phyloP scores from a whole-genome alignment of 116 monocot species.

The Posidonia oceanica region DNA sequence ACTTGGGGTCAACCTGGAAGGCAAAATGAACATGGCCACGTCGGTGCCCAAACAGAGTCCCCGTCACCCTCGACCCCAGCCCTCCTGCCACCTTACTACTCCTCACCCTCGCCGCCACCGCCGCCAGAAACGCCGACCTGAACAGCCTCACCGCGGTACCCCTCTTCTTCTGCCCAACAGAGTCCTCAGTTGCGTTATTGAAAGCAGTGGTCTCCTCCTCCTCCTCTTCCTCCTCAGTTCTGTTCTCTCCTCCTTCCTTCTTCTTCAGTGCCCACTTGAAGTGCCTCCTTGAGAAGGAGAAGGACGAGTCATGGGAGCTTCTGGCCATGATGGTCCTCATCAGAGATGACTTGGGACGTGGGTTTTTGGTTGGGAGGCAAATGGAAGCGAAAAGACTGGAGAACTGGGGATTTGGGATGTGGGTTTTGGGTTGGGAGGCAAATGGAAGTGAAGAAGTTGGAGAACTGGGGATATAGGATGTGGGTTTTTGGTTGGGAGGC shows the following conservation, averaged over 20 bases:
- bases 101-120: conserved; percentile 10
- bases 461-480: too few species aligned
- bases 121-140: conserved; percentile 17
- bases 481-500: neutral
- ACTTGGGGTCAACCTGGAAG: conserved; percentile 52
- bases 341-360: neutral
- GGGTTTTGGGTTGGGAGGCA: neutral
- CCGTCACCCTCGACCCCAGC: conserved; percentile 33
- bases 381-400: neutral
- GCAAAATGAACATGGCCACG: conserved; percentile 60
- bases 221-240: conserved; percentile 3
- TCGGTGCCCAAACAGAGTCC: conserved; percentile 63
- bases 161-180: neutral
- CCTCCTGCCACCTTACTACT: neutral
- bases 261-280: conserved; percentile 28
- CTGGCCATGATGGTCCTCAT: conserved; percentile 27
- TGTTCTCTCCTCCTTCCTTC: conserved; percentile 7
- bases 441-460: too few species aligned
- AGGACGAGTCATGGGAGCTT: conserved; percentile 18
- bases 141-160: conserved; percentile 1
- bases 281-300: conserved; percentile 30
- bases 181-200: neutral
- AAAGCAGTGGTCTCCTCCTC: conserved; percentile 7
- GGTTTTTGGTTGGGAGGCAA: neutral
- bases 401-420: neutral